Percentiles rank a stretch among this genome's conserved stretches.
These are phyloP conservation scores for Paecilomyces sp. DNA, from an alignment of 2,329 filamentous ascomycete genomes.

Conservation along the genomic window DNA sequence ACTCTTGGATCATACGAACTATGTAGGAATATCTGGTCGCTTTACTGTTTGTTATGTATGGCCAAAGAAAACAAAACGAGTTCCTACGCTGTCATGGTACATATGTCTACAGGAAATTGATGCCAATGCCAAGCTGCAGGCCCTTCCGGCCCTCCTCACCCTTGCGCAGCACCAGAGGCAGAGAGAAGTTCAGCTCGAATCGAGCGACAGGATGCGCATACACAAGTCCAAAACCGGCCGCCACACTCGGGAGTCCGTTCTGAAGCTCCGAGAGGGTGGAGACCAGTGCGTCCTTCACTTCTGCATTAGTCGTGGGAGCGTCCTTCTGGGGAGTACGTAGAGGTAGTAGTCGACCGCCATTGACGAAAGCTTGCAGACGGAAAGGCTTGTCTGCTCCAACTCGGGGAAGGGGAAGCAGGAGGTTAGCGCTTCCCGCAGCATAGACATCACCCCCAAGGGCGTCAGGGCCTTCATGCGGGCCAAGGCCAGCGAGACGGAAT, in stretches of 20 bases:
- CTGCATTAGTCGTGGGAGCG: slow-evolving; percentile 42
- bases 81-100: slow-evolving; percentile 4
- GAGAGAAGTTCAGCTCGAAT: slow-evolving; percentile 91
- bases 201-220: slow-evolving; percentile 90
- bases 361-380: slow-evolving; percentile 83
- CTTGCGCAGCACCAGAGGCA: slow-evolving; percentile 72
- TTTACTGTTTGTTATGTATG: no score
- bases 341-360: slow-evolving; percentile 77
- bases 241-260: slow-evolving; percentile 72
- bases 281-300: slow-evolving; percentile 37
- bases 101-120: slow-evolving; percentile 73
- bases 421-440: slow-evolving; percentile 77
- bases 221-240: slow-evolving; percentile 82
- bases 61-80: background rate
- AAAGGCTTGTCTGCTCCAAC: slow-evolving; percentile 77
- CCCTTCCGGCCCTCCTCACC: slow-evolving; percentile 89
- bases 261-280: slow-evolving; percentile 63
- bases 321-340: slow-evolving; percentile 51
- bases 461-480: slow-evolving; percentile 78
- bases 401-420: slow-evolving; percentile 77
- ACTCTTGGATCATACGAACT: no score
- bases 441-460: slow-evolving; percentile 88
- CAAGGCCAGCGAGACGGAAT: slow-evolving; percentile 82
- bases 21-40: no score
- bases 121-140: slow-evolving; percentile 88